A percentile compares a stretch with the other conserved stretches of the same genome.
Conservation (phyloP, 768 basidiomycete species). For the Leccinum obscurum region DNA sequence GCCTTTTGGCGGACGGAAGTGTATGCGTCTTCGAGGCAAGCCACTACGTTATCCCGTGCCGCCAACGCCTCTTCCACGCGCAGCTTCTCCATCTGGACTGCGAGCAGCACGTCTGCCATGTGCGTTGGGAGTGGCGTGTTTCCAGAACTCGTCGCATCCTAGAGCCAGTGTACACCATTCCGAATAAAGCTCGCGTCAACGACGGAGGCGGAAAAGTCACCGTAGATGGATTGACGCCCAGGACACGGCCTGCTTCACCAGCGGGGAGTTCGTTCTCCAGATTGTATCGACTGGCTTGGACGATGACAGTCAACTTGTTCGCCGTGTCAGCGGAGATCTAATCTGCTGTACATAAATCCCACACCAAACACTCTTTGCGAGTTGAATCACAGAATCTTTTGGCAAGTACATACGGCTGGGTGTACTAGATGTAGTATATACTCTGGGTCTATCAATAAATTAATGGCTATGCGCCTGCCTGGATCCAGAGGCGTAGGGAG, state of each 20-base stretch:
- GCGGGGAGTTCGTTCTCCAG: constrained; percentile 7
- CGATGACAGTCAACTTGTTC: neutral
- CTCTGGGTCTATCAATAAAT: neutral
- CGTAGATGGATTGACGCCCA: constrained; percentile 10
- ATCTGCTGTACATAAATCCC: neutral
- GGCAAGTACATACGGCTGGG: neutral
- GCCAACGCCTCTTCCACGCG: constrained; percentile 56
- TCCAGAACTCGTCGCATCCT: neutral
- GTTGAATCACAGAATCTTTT: too few species aligned
- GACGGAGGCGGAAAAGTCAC: constrained; percentile 5
- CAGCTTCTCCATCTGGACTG: constrained; percentile 52
- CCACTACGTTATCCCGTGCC: constrained; percentile 63
- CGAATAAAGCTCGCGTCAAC: constrained; percentile 3
- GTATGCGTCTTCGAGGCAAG: constrained; percentile 60
- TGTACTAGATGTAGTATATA: neutral
- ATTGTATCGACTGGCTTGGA: neutral
- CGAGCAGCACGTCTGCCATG: constrained; percentile 51
- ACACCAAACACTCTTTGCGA: too few species aligned
- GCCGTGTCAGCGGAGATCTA: neutral
- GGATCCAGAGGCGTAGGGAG: constrained; percentile 5
- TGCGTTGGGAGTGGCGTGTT: neutral
- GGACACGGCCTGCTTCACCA: constrained; percentile 1
- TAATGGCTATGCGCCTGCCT: constrained; percentile 14
- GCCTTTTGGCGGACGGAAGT: constrained; percentile 62
- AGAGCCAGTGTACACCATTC: constrained; percentile 13